Base-by-base conservation (phyloP, 2,329 filamentous ascomycete genomes). In the Lasiodiplodia sp. region DNA sequence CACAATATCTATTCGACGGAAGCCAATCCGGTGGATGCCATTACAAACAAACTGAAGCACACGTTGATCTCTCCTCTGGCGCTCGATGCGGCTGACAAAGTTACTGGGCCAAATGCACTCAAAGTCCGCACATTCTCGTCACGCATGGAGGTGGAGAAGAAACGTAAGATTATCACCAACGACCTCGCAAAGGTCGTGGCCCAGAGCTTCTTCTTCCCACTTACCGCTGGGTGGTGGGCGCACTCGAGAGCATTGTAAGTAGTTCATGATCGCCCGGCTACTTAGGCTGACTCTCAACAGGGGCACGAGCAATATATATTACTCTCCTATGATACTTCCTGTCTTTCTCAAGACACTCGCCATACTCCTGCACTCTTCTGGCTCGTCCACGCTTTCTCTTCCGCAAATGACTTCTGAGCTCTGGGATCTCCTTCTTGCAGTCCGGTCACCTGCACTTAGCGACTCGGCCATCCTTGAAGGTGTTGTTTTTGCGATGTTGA, bases 71-170 rank as follows among this genome's bases (percentile, higher is more conserved):
- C 90, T 18, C 96, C 96, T 0, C 82, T 98, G 34, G 94, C 95
- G 1, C 90, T 92, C 47, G 85, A 89, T 69, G 93, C 94, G 2
- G 94, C 94, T 51, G 94, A 97, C 76, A 85, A 90, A 25, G 85
- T 89, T 7, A 91, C 91, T 0, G 94, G 95, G 0, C 94, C 96
- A 0, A 89, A 94, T 72, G 87, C 91, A 6, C 87, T 99, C 56
- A 98, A 98, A 81, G 87, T 98, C 25, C 89, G 93, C 34, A 97
- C 91, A 2, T 97, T 98, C 80, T 95, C 91, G 12, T 92, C 92
- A 0, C 89, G 92, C 21, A 89, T 94, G 78, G 85, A 88, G 69
- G 85, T 90, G 21, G 86, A 91, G 74, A 87, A 86, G 68, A 85
- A 83, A 70, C 83, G 86, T 60, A 85, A 83, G 60, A 84, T 84